These are phyloP conservation scores for Solanum ossicruentum DNA, from an alignment of 257 asterid genomes.

Conservation along the genomic window DNA sequence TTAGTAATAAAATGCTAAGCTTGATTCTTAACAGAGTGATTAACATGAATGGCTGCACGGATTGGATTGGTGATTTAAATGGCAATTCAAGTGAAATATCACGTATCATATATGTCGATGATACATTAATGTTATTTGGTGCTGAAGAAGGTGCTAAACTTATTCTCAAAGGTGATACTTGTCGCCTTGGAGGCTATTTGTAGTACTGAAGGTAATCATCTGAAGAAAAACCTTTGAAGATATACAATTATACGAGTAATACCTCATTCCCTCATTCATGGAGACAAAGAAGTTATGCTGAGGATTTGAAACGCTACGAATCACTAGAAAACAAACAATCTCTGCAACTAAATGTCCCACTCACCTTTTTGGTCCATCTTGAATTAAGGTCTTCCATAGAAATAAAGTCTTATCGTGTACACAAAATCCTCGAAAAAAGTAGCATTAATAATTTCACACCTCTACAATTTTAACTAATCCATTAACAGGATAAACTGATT, in stretches of 20 bases:
- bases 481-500: not conserved
- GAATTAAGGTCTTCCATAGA: not conserved
- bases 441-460: not conserved
- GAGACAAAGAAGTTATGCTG: not conserved
- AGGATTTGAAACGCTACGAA: not conserved
- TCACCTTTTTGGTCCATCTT: not conserved
- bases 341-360: not conserved
- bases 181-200: not conserved
- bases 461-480: not conserved
- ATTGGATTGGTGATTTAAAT: not conserved
- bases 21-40: not conserved
- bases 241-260: not conserved
- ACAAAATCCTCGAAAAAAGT: not conserved
- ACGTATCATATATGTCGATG: not conserved
- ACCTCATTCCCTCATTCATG: not conserved
- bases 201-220: not conserved
- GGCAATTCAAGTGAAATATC: not conserved
- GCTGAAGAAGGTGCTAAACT: not conserved
- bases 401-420: not conserved
- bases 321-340: not conserved
- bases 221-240: not conserved
- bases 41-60: not conserved
- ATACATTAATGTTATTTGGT: not conserved
- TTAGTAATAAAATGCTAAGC: not conserved
- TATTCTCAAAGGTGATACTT: not conserved